Evolutionary conservation across 495 filamentous ascomycete species (phyloP), one percentile per base, ranked within the genome.

Genomic region (Platismatia glauca): DNA sequence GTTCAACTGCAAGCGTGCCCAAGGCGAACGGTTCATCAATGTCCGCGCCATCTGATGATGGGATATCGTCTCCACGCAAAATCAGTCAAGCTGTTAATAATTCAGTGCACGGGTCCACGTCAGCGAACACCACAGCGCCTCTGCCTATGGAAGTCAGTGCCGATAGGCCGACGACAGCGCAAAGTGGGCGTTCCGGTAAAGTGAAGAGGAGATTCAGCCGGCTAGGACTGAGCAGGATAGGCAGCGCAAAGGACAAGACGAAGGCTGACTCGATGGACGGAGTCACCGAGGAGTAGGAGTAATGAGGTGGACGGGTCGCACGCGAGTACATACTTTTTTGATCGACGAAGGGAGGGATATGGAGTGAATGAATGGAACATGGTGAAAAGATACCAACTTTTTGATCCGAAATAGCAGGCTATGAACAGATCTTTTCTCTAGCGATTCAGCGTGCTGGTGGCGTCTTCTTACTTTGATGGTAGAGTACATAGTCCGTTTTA

Each of bases 151-250:
- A 57, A 16, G 66, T 29, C 59, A 68, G 31, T 62, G 58, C 37
- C 62, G 67, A 65, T 58, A 70, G 71, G 68, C 73, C 66, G 55
- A 69, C 63, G 60, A 73, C 61, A 60, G 68, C 69, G 69, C 74
- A 67, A 67, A 72, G 71, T 46, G 57, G 74, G 58, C 71, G 72
- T 37, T 73, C 78, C n/a, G 77, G 81, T 8, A 86, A 82, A 63
- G 80, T 91, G 59, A 82, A 82, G 74, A 90, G 87, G 73, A 72
- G 89, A 68, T 73, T 91, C 57, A 90, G 87, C 66, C 69, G 86
- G 55, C 66, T 93, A 65, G 83, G 83, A 61, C 70, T 90, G 63
- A 84, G 84, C 44, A 84, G 84, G 73, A 88, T 89, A 76, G 74
- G 71, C 34, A 86, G 83, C 68, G 27, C 48, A 41, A 57, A 27